Percentiles rank a stretch among this genome's conserved stretches.
Conservation (phyloP, 2,329 filamentous ascomycete genomes). For the Triangularia setosa region DNA sequence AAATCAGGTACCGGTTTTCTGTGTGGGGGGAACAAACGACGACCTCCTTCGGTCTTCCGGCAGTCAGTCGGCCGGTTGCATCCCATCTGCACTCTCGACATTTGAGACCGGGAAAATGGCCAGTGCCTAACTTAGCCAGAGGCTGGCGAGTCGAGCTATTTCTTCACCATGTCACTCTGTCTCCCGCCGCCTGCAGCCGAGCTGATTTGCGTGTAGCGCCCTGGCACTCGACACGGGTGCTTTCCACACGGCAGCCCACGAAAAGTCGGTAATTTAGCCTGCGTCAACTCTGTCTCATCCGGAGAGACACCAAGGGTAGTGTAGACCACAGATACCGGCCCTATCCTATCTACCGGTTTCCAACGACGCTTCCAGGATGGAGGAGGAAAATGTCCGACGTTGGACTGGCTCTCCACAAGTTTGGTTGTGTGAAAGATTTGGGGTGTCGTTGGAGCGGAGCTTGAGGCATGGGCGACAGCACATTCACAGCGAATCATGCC, state of each 20-base stretch:
- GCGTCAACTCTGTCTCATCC: conserved; percentile 20
- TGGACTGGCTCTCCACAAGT: not conserved
- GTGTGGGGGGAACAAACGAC: not conserved
- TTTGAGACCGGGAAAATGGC: not conserved
- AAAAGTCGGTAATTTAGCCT: conserved; percentile 14
- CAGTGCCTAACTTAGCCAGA: not conserved
- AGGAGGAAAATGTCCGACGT: not conserved
- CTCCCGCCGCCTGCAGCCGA: not conserved
- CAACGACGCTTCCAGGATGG: not conserved
- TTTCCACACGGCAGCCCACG: conserved; percentile 1
- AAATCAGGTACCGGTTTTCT: conserved; percentile 6
- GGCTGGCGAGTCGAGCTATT: not conserved
- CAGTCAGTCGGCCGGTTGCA: not conserved
- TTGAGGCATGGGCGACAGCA: not conserved
- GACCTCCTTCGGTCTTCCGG: not conserved
- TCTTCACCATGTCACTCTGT: not conserved
- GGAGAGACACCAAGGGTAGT: conserved; percentile 5
- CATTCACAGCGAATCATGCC: conserved; percentile 4
- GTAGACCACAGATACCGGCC: not conserved
- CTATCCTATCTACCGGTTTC: not conserved
- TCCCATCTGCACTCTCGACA: not conserved
- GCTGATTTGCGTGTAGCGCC: too few relatives aligned
- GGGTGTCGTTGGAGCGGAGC: conserved; percentile 1
- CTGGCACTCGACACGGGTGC: too few relatives aligned
- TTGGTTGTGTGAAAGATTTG: not conserved